phyloP scores from a whole-genome alignment of 176 grass and related monocot species.

The Areca catechu region DNA sequence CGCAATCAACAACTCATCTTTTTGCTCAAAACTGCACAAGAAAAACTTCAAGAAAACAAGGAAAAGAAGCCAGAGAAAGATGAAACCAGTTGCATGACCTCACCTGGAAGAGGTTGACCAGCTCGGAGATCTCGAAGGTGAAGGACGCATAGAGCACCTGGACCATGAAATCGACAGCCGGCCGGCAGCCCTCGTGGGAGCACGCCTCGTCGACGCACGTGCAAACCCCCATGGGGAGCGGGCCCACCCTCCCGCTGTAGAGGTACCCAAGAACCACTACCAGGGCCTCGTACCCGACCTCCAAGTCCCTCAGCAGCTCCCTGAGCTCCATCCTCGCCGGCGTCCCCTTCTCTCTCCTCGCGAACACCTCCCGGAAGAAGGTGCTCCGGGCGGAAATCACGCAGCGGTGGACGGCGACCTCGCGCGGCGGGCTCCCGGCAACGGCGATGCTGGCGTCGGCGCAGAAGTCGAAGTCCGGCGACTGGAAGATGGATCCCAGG shows the following conservation, averaged over 20 bases:
- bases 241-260: conserved; percentile 1
- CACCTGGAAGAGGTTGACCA: conserved; percentile 93
- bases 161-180: conserved; percentile 61
- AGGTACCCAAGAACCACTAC: conserved; percentile 9
- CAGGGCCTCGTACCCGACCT: conserved; percentile 10
- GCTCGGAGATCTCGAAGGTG: conserved; percentile 79
- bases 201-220: conserved; percentile 3
- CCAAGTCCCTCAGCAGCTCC: background rate
- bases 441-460: conserved; percentile 6
- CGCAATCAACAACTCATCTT: too few species aligned
- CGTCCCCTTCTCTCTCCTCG: background rate
- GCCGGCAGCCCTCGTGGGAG: conserved; percentile 20
- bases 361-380: conserved; percentile 15
- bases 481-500: background rate
- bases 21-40: background rate
- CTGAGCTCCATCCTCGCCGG: background rate
- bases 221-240: background rate
- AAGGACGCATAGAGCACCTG: conserved; percentile 78
- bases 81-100: background rate
- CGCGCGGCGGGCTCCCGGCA: background rate
- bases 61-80: background rate
- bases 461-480: conserved; percentile 4
- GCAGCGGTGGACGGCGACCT: conserved; percentile 4
- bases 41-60: background rate
- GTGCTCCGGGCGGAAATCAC: conserved; percentile 6